Evolutionary conservation across 306 rosid species (phyloP).

Genomic region (Citrullus colocynthis): DNA sequence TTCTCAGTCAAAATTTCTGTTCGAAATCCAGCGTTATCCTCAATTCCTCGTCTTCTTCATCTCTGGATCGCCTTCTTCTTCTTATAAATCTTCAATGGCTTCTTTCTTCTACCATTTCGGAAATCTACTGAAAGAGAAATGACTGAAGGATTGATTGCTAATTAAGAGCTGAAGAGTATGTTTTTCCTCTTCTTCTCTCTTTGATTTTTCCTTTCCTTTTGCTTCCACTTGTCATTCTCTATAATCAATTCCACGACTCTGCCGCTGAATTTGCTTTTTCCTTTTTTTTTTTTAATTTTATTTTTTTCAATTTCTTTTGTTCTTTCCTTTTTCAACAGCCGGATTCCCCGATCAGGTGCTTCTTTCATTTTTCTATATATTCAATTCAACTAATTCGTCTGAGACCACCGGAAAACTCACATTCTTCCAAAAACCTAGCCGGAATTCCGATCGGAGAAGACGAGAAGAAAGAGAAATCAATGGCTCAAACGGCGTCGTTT

Average conservation of each 20-base stretch:
- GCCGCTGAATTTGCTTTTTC: neutral
- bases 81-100: neutral
- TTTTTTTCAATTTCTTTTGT: neutral
- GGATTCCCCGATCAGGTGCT: neutral
- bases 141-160: neutral
- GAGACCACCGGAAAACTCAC: neutral
- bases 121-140: neutral
- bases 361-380: no score
- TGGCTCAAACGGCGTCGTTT: constrained; percentile 14
- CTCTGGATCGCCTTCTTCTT: neutral
- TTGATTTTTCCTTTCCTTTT: neutral
- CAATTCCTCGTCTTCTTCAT: neutral
- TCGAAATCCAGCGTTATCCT: neutral
- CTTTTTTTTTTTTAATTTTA: neutral
- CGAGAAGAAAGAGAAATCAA: neutral
- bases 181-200: neutral
- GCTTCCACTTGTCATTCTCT: neutral
- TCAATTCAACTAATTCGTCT: neutral
- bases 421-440: neutral
- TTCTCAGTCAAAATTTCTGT: neutral
- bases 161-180: neutral
- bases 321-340: neutral
- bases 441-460: neutral
- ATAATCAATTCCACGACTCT: neutral
- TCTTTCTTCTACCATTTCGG: neutral